Evolutionary conservation across 2,329 filamentous ascomycete genomes (phyloP), one percentile per base, ranked within the genome.

Genomic region (Diaporthe australafricana): DNA sequence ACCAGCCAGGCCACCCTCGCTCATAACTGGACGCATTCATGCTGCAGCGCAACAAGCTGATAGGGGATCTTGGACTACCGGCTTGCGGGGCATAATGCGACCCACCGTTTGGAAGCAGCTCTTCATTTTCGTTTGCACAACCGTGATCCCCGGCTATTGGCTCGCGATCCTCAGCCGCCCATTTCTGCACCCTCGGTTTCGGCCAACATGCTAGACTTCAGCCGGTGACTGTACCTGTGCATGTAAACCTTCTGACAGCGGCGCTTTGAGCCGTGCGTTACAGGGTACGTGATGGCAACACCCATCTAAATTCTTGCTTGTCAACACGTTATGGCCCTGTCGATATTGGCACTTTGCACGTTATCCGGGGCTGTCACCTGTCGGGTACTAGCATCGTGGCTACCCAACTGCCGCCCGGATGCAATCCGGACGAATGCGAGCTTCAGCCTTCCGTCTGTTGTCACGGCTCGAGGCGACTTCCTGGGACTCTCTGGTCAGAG

Each of bases 81-180:
- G 38, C 40, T 7, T 66, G 65, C 57, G 72, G 65, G 53, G 52
- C 11, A 42, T 25, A 27, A 66, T 73, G 72, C 72, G 52, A 42
- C 32, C 48, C 56, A 66, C 70, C 70, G 70, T 63, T 30, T 72
- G 52, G 27, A 32, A 72, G 60, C 32, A 45, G 53, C 45, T 53
- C 45, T 60, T 60, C 32, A 55, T 69, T 70, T 52, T 73, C 70
- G 70, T 73, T 69, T 70, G 72, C 72, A 27, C 72, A 25, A 73
- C 65, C 57, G 27, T 40, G 27, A 22, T 25, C 17, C 27, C 14
- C 25, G 20, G 22, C 57, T 48, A 32, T 32, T 63, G 47, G 38
- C 16, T 17, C 35, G 30, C 35, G 38, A 67, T 30, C 17, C 20
- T 50, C 22, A 68, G 32, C n/a, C 50, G 17, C 40, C 20, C 27